phyloP scores from a whole-genome alignment of 1,284 basidiomycete species.

The Malassezia restricta region DNA sequence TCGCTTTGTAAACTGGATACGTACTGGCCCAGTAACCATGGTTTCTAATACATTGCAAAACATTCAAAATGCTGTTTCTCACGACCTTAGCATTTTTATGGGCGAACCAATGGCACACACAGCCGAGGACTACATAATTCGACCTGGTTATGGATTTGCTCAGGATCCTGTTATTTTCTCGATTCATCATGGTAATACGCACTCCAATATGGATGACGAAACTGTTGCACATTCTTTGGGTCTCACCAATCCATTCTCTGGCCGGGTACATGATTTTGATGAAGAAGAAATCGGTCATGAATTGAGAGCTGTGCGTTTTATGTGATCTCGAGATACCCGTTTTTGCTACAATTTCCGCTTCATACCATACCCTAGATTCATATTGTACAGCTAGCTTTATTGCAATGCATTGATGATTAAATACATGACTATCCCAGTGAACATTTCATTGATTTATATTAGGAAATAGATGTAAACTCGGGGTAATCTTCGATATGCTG shows the following conservation, averaged over 20 bases:
- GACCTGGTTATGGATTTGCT: not conserved
- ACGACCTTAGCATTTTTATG: not conserved
- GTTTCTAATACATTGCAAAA: not conserved
- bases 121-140: constrained; percentile 9
- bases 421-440: too few species aligned
- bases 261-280: not conserved
- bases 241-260: not conserved
- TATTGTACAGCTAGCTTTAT: too few species aligned
- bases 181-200: not conserved
- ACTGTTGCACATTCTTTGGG: not conserved
- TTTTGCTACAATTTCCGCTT: too few species aligned
- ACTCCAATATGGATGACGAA: not conserved
- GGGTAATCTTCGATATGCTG: not conserved
- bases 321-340: not conserved
- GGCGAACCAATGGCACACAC: not conserved
- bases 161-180: not conserved
- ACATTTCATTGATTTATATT: too few species aligned
- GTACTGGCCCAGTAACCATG: not conserved
- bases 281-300: not conserved
- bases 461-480: not conserved
- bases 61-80: not conserved
- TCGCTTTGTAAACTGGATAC: not conserved
- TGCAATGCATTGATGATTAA: too few species aligned
- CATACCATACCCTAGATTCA: too few species aligned
- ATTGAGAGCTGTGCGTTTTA: not conserved